Evolutionary conservation across 257 asterid species (phyloP).

Genomic region (Rehmannia glutinosa): DNA sequence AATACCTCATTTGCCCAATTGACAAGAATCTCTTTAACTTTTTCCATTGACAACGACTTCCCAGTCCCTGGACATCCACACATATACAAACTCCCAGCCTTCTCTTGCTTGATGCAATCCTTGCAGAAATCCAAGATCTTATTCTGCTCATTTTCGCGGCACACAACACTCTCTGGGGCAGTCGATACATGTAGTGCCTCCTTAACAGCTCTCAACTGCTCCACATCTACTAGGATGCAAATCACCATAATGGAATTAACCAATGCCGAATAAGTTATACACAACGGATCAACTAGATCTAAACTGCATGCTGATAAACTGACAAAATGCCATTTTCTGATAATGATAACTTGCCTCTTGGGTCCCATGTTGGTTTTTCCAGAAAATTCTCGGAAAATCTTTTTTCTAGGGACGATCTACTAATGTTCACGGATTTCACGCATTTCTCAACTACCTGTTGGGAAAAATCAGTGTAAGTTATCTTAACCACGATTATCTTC

Average conservation of each 20-base stretch:
- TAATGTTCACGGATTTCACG: slow-evolving; percentile 24
- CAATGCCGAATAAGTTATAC: not conserved
- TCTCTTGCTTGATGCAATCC: slow-evolving; percentile 56
- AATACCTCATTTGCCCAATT: slow-evolving; percentile 83
- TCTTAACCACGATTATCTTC: not conserved
- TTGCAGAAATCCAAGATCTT: slow-evolving; percentile 74
- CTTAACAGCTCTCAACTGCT: slow-evolving; percentile 66
- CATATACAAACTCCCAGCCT: slow-evolving; percentile 79
- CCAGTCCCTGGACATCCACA: slow-evolving; percentile 99
- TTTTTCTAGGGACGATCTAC: slow-evolving; percentile 46
- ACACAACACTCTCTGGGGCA: slow-evolving; percentile 47
- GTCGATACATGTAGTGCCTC: slow-evolving; percentile 86
- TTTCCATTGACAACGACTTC: slow-evolving; percentile 78
- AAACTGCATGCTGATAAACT: no score
- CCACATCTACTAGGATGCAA: slow-evolving; percentile 38
- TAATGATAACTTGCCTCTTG: slow-evolving; percentile 47
- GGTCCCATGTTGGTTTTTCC: slow-evolving; percentile 64
- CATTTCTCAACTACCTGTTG: slow-evolving; percentile 39
- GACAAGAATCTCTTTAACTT: slow-evolving; percentile 46
- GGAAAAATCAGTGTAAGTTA: not conserved
- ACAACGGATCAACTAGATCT: not conserved
- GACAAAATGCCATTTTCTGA: not conserved
- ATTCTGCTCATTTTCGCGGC: slow-evolving; percentile 77
- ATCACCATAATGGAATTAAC: not conserved
- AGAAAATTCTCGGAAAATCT: slow-evolving; percentile 30